Evolutionary conservation across 1,284 basidiomycete species (phyloP).

Genomic region (Cystodermella granulosa): DNA sequence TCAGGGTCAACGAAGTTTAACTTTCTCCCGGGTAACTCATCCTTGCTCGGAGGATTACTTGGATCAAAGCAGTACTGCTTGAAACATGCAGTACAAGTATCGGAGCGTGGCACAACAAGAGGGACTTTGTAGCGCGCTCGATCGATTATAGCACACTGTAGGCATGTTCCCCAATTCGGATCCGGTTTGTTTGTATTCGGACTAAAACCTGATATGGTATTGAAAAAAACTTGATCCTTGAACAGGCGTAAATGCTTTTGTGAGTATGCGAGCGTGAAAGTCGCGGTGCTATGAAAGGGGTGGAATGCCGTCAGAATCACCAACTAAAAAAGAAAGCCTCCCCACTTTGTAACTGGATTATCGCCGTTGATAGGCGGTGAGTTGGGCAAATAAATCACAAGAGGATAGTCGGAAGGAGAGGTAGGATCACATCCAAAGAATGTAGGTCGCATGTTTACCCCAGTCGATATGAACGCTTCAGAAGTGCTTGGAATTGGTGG

Average conservation of each 20-base stretch:
- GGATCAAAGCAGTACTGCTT: conserved; percentile 54
- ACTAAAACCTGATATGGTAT: conserved; percentile 53
- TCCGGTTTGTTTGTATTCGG: conserved; percentile 49
- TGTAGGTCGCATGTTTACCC: conserved; percentile 63
- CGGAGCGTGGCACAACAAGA: conserved; percentile 40
- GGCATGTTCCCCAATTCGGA: conserved; percentile 49
- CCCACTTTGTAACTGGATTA: conserved; percentile 57
- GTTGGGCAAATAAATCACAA: conserved; percentile 63
- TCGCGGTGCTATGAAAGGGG: conserved; percentile 38
- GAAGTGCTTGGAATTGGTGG: conserved; percentile 56
- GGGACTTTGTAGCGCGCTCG: conserved; percentile 43
- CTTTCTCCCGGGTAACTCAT: conserved; percentile 44
- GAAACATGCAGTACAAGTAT: conserved; percentile 48
- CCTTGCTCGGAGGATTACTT: conserved; percentile 41
- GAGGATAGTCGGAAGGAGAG: conserved; percentile 49
- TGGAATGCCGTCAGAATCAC: conserved; percentile 4
- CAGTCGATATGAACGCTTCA: conserved; percentile 56
- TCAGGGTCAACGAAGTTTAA: conserved; percentile 49
- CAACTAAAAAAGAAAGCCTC: conserved; percentile 2
- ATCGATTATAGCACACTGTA: conserved; percentile 55
- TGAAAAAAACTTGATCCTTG: conserved; percentile 51
- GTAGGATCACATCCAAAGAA: conserved; percentile 73
- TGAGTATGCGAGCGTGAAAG: conserved; percentile 52
- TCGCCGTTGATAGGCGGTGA: conserved; percentile 56
- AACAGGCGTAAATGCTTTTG: conserved; percentile 45